Evolutionary conservation across 1,139 yeast species (phyloP).

Genomic region (Hemisphaericaspora lyxosophila): DNA sequence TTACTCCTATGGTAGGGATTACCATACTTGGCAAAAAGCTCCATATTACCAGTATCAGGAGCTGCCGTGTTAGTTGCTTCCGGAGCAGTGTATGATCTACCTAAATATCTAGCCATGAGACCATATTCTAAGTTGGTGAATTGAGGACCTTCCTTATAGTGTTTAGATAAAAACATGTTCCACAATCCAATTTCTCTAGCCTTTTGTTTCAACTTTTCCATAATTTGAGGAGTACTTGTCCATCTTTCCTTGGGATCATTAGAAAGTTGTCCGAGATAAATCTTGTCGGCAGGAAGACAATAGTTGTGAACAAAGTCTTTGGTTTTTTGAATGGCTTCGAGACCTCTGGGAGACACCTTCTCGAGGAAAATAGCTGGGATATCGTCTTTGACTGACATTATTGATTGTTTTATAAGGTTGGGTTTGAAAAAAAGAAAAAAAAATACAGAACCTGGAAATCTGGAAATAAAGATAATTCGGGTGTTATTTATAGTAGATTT

Average conservation of each 20-base stretch:
- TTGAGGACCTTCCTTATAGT: conserved; percentile 63
- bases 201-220: conserved; percentile 53
- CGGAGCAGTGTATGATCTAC: conserved; percentile 56
- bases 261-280: conserved; percentile 43
- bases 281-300: conserved; percentile 57
- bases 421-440: not conserved
- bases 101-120: conserved; percentile 68
- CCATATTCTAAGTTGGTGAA: conserved; percentile 68
- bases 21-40: conserved; percentile 62
- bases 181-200: conserved; percentile 61
- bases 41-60: conserved; percentile 81
- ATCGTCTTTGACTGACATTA: conserved; percentile 36
- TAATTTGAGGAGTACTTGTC: conserved; percentile 49
- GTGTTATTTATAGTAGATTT: not conserved
- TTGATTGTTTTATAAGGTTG: not conserved
- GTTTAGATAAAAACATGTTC: conserved; percentile 62
- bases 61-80: conserved; percentile 67
- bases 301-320: conserved; percentile 59
- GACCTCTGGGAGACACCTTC: conserved; percentile 49
- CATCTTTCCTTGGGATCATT: conserved; percentile 47
- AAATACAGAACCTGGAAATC: not conserved
- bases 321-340: conserved; percentile 48
- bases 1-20: conserved; percentile 48
- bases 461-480: not conserved
- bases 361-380: conserved; percentile 46